Evolutionary conservation across 2,329 filamentous ascomycete species (phyloP).

Genomic region (Botrytis tulipae): DNA sequence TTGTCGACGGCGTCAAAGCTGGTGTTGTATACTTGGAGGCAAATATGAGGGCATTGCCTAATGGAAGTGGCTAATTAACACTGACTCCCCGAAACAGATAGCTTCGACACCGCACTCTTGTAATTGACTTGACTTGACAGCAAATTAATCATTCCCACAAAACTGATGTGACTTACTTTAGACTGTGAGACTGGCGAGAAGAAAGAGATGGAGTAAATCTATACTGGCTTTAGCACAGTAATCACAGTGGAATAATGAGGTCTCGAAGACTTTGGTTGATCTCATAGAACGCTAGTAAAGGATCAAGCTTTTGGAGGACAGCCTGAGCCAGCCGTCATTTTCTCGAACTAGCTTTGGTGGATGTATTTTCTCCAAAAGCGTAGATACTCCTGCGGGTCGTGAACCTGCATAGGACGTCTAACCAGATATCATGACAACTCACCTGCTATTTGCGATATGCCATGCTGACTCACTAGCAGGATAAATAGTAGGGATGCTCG

Average conservation of each 20-base stretch:
- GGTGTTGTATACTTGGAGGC: conserved; percentile 48
- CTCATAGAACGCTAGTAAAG: background rate
- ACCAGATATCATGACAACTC: background rate
- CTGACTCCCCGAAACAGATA: background rate
- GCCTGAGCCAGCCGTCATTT: background rate
- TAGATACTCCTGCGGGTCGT: background rate
- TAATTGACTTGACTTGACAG: background rate
- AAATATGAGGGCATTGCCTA: conserved; percentile 13
- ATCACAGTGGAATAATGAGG: background rate
- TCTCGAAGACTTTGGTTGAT: no score
- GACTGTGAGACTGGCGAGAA: background rate
- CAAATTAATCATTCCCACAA: background rate
- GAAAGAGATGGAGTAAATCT: background rate
- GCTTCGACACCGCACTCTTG: background rate
- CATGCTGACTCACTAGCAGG: background rate
- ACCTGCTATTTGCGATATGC: background rate
- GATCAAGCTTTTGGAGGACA: background rate
- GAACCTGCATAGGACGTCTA: background rate
- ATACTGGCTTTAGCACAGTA: background rate
- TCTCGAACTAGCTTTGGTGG: background rate
- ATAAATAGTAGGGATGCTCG: background rate
- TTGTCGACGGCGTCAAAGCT: conserved; percentile 78
- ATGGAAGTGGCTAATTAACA: background rate
- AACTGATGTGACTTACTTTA: background rate
- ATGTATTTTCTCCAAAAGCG: background rate